phyloP scores from a whole-genome alignment of 2,329 filamentous ascomycete species.

The Penicillium sp. region DNA sequence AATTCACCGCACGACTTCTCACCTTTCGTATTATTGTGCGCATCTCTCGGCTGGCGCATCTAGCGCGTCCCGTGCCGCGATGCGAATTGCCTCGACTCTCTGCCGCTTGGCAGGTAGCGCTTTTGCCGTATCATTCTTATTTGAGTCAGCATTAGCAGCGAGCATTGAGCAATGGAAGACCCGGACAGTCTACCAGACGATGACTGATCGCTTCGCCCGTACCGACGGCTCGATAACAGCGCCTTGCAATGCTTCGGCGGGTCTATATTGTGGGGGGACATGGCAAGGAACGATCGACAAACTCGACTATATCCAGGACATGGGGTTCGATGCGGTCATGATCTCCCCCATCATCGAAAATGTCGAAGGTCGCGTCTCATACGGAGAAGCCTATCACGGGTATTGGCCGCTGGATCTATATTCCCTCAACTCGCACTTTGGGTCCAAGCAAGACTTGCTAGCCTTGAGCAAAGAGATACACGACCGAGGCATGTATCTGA shows the following conservation, averaged over 20 bases:
- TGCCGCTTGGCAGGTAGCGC: neutral
- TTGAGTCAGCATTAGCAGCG: conserved; percentile 22
- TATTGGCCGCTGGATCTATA: conserved; percentile 53
- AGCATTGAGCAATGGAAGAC: conserved; percentile 37
- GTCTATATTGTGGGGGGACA: conserved; percentile 53
- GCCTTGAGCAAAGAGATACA: conserved; percentile 49
- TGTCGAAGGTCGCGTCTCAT: conserved; percentile 36
- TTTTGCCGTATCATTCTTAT: conserved; percentile 2
- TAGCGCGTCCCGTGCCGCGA: neutral
- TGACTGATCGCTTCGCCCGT: conserved; percentile 49
- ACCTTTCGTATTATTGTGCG: neutral
- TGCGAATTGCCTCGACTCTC: neutral
- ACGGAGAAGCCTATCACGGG: conserved; percentile 51
- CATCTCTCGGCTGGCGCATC: neutral
- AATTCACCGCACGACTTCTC: neutral
- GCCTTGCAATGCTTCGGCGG: conserved; percentile 30
- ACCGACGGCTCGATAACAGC: conserved; percentile 39
- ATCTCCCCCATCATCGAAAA: conserved; percentile 46
- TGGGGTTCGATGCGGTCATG: conserved; percentile 52
- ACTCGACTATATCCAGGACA: conserved; percentile 52
- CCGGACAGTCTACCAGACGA: conserved; percentile 48
- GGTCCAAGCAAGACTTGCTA: conserved; percentile 48
- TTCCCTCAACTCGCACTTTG: conserved; percentile 51
- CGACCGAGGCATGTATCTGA: conserved; percentile 50
- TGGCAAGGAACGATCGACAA: conserved; percentile 51